phyloP scores from a whole-genome alignment of 164 flowering plant species.

The Liquidambar formosana region DNA sequence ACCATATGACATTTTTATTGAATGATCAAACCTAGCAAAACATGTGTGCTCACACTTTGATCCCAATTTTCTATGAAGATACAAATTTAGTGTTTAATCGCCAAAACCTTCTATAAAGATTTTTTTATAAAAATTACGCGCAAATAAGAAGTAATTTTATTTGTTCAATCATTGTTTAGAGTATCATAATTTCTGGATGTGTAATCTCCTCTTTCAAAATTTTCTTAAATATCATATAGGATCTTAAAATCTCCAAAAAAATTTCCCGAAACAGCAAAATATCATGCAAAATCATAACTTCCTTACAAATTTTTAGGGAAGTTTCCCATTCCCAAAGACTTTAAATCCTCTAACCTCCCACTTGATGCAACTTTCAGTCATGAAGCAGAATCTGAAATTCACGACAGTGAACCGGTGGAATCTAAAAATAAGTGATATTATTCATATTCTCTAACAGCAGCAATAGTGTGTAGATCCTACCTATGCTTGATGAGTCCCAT shows the following conservation, averaged over 20 bases:
- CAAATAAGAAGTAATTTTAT: not conserved
- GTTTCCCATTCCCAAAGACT: not conserved
- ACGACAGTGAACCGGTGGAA: not conserved
- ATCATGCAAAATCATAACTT: not conserved
- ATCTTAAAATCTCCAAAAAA: not conserved
- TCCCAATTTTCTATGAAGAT: not conserved
- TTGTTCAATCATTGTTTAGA: not conserved
- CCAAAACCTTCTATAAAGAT: not conserved
- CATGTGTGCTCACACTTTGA: not conserved
- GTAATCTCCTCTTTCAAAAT: no score
- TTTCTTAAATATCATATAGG: not conserved
- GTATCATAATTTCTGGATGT: no score
- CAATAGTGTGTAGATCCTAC: constrained; percentile 17
- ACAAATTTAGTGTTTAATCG: not conserved
- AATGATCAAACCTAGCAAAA: not conserved
- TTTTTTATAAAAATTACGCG: no score
- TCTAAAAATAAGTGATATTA: no score
- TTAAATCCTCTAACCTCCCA: not conserved
- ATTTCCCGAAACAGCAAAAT: not conserved
- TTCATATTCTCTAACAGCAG: not conserved
- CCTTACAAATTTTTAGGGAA: not conserved
- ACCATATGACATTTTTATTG: not conserved
- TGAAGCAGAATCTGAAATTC: not conserved
- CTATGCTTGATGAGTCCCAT: constrained; percentile 64
- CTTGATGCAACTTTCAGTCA: not conserved